Evolutionary conservation across 2,329 filamentous ascomycete species (phyloP), one percentile per base, ranked within the genome.

Genomic region (Acephala macrosclerotiorum): DNA sequence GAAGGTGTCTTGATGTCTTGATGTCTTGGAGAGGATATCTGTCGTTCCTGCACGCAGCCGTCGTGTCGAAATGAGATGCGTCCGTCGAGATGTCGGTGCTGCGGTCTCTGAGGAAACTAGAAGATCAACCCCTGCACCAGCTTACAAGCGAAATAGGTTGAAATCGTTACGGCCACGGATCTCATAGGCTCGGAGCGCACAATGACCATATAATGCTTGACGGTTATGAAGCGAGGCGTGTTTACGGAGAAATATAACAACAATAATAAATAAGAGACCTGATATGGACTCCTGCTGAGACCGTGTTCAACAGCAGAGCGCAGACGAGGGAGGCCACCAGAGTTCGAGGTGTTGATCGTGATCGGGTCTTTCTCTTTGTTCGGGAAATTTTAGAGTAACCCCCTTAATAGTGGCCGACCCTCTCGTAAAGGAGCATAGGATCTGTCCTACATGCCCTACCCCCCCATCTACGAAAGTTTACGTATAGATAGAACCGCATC

Each of bases 61-160:
- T 33, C 40, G 61, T 56, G 22, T 57, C 53, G 57, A 64, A 60
- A 64, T 64, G 57, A 57, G 47, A 60, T 56, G 56, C 36, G 29
- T 40, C 49, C n/a, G 45, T 55, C 20, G 6, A 12, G 26, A 26
- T 40, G 61, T 47, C 18, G 49, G 59, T 25, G 36, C 26, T 11
- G 20, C 20, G 38, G 63, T 65, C 55, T 47, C 63, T 51, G 29
- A 45, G 60, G 63, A 65, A 61, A 65, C 63, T 65, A 65, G 56
- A 42, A n/a, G 40, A n/a, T 42, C 20, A 18, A 25, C 8, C 29
- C 29, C 29, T 33, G 36, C 36, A 33, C n/a, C 42, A 22, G 51
- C 60, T 9, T 33, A 33, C 40, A 42, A 42, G 40, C 40, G 45
- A 49, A 49, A 22, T 25, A 22, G 9, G 45, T n/a, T 49, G 45